phyloP scores from a whole-genome alignment of 306 rosid species.

The Inga leiocalycina region DNA sequence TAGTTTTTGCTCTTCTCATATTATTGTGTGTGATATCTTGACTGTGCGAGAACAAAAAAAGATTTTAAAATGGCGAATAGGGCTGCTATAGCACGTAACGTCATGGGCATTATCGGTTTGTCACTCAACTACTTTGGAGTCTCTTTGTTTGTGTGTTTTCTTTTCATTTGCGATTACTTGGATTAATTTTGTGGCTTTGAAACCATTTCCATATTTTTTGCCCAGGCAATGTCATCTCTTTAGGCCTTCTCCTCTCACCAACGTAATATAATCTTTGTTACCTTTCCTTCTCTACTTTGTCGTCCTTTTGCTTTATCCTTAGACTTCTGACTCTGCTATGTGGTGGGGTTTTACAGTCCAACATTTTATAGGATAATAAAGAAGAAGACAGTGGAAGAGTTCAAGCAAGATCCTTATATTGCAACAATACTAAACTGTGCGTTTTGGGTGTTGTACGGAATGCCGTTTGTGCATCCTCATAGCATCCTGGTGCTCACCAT shows the following conservation, averaged over 20 bases:
- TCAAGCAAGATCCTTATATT: not conserved
- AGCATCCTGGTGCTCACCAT: not conserved
- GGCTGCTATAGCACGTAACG: conserved; percentile 39
- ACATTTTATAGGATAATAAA: not conserved
- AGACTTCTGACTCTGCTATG: no score
- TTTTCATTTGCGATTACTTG: no score
- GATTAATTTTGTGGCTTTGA: no score
- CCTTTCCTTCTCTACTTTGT: not conserved
- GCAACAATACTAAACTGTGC: not conserved
- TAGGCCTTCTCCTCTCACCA: conserved; percentile 71
- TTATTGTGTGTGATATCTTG: not conserved
- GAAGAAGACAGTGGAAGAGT: not conserved
- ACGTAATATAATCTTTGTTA: conserved; percentile 35
- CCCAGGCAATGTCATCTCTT: conserved; percentile 80
- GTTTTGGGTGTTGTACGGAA: not conserved
- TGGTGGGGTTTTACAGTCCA: not conserved
- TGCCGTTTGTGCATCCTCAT: not conserved
- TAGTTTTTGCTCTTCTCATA: not conserved
- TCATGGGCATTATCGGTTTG: conserved; percentile 64
- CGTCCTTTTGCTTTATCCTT: no score
- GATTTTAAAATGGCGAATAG: conserved; percentile 43
- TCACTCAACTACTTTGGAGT: not conserved
- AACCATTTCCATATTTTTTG: not conserved
- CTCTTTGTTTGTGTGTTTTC: no score
- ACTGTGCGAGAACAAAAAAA: conserved; percentile 3